Evolutionary conservation across 352 stramenopile species (phyloP), one percentile per base, ranked within the genome.

Genomic region (Phytophthora europaea): DNA sequence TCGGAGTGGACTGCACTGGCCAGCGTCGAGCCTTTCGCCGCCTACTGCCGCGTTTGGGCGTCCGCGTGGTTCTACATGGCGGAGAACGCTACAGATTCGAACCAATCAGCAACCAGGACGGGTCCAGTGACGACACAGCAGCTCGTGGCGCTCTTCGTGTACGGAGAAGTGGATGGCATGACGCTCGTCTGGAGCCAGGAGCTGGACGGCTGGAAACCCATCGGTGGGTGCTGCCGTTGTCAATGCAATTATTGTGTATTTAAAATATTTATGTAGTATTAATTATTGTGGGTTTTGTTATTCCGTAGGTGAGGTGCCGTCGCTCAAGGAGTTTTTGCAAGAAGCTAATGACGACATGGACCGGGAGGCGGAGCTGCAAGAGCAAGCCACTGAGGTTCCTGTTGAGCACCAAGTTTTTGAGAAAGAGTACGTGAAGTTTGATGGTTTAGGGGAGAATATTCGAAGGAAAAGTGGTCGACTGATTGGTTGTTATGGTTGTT

Each of bases 321-420:
- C 73, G 50, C 59, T 94, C 22, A 92, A 92, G 61, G 83, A 93
- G 70, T 90, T 92, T 59, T 52, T 94, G 22, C 83, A 90, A 61
- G 87, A 94, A 71, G 84, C 83, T 20, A 92, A 91, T 31, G 78
- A 85, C 26, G 85, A 92, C 53, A 58, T 89, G 48, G 84, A 90
- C 57, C 81, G 82, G 2, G 78, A 92, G 50, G 71, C 73, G 15
- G 73, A 89, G 57, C 60, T 93, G 34, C 67, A 87, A 12, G 76
- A 83, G 62, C 76, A 84, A 13, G 51, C 84, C 16, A 65, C 64
- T n/a, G 48, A 76, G 2, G 53, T 94, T 43, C 70, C 78, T 0
- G 65, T 76, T 4, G 80, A 82, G 26, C 76, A 89, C 20, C 84
- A 92, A 65, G 78, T 92, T 38, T 92, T 82, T 72, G 69, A 82